phyloP scores from a whole-genome alignment of 2,329 filamentous ascomycete species.

The Furcasterigmium sp. region DNA sequence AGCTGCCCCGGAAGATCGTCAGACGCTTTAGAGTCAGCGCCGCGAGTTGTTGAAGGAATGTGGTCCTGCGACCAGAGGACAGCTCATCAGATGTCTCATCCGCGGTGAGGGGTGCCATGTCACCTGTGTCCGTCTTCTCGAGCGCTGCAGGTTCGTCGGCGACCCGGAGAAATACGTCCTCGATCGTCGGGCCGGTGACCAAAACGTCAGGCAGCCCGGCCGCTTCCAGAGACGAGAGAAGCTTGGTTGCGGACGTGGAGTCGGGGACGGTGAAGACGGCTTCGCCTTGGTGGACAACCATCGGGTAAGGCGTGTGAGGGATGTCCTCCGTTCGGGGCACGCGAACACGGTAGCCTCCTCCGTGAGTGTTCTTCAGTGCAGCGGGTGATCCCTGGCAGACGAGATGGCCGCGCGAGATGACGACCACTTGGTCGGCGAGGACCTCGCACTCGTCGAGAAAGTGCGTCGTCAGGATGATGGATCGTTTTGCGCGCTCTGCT shows the following conservation, averaged over 20 bases:
- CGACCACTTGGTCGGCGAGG: constrained; percentile 64
- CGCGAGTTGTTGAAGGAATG: constrained; percentile 53
- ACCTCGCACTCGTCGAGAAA: constrained; percentile 71
- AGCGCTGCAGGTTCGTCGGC: constrained; percentile 54
- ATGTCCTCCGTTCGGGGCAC: constrained; percentile 15
- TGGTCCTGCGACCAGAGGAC: constrained; percentile 52
- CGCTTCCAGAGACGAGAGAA: constrained; percentile 36
- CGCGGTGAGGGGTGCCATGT: constrained; percentile 7
- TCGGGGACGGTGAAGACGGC: background rate
- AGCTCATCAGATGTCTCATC: constrained; percentile 21
- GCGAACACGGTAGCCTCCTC: constrained; percentile 31
- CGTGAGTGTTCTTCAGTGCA: constrained; percentile 60
- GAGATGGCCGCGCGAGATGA: constrained; percentile 61
- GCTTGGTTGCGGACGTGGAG: background rate
- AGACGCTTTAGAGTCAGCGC: constrained; percentile 61
- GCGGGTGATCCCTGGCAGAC: constrained; percentile 60
- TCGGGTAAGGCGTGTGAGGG: constrained; percentile 8
- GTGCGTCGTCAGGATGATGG: constrained; percentile 67
- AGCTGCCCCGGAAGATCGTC: constrained; percentile 48
- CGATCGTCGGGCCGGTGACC: constrained; percentile 59
- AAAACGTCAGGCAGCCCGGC: constrained; percentile 57
- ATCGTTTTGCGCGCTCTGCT: constrained; percentile 58
- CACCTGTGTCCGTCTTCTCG: constrained; percentile 6
- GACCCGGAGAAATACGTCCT: constrained; percentile 68
- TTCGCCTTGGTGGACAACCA: background rate